Evolutionary conservation across 2,329 filamentous ascomycete genomes (phyloP).

Genomic region (Colletotrichum eremochloae): DNA sequence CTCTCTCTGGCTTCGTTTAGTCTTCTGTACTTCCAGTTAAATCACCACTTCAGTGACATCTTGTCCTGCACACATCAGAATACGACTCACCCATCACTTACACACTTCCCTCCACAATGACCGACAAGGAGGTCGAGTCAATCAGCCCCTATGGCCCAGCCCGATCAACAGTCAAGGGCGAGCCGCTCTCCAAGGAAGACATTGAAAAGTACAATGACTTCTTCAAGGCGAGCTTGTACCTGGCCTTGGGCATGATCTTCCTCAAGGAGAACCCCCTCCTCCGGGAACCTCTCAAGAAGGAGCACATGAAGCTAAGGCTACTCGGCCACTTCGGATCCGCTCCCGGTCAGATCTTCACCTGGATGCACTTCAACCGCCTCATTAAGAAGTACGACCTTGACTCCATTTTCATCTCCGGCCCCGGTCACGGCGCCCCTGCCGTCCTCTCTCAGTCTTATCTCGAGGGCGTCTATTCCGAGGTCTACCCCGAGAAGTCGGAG

Average conservation of each 20-base stretch:
- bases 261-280: constrained; percentile 81
- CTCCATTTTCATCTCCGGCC: constrained; percentile 80
- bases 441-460: constrained; percentile 83
- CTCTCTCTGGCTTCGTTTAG: constrained; percentile 4
- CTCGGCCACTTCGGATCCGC: constrained; percentile 85
- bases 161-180: constrained; percentile 72
- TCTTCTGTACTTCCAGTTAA: constrained; percentile 5
- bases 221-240: constrained; percentile 81
- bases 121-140: constrained; percentile 60
- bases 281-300: constrained; percentile 74
- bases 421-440: constrained; percentile 82
- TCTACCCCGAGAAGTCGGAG: constrained; percentile 80
- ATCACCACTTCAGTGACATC: constrained; percentile 41
- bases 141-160: constrained; percentile 76
- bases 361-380: constrained; percentile 84
- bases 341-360: constrained; percentile 85
- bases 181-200: constrained; percentile 75
- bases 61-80: constrained; percentile 46
- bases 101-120: constrained; percentile 28
- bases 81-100: constrained; percentile 7
- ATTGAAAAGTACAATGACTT: constrained; percentile 78
- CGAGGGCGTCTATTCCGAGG: constrained; percentile 82
- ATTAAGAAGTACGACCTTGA: constrained; percentile 86
- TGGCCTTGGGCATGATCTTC: constrained; percentile 85
- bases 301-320: constrained; percentile 80